phyloP scores from a whole-genome alignment of 2,329 filamentous ascomycete genomes.

The Neobulgaria alba region DNA sequence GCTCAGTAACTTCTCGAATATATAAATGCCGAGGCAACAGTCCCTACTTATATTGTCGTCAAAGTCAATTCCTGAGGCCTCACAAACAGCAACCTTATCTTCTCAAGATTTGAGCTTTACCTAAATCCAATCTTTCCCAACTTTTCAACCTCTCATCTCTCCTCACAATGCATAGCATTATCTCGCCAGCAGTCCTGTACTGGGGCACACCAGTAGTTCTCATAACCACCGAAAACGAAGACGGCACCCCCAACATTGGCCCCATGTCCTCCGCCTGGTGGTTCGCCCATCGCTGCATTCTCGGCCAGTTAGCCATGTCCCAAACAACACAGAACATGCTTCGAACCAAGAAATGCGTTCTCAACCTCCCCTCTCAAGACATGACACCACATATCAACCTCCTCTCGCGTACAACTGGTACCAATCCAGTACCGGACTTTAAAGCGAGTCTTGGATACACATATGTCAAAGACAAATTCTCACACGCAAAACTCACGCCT shows the following conservation, averaged over 20 bases:
- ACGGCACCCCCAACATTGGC: constrained; percentile 2
- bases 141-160: too few species aligned
- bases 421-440: not conserved
- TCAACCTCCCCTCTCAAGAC: constrained; percentile 1
- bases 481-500: not conserved
- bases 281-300: constrained; percentile 2
- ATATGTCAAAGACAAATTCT: constrained; percentile 5
- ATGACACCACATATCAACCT: constrained; percentile 1
- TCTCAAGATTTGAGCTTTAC: too few species aligned
- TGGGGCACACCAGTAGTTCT: constrained; percentile 2
- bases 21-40: too few species aligned
- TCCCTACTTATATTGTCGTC: too few species aligned
- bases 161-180: constrained; percentile 2
- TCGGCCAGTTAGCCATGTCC: constrained; percentile 1
- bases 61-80: too few species aligned
- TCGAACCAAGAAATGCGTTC: constrained; percentile 5
- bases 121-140: too few species aligned
- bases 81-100: too few species aligned
- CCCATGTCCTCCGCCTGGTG: constrained; percentile 4
- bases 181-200: constrained; percentile 6
- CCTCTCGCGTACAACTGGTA: constrained; percentile 1
- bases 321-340: constrained; percentile 1
- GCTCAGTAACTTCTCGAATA: too few species aligned
- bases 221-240: constrained; percentile 4
- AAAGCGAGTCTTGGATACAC: not conserved